Conservation (phyloP, 768 basidiomycete genomes). For the Ramaria sp. region DNA sequence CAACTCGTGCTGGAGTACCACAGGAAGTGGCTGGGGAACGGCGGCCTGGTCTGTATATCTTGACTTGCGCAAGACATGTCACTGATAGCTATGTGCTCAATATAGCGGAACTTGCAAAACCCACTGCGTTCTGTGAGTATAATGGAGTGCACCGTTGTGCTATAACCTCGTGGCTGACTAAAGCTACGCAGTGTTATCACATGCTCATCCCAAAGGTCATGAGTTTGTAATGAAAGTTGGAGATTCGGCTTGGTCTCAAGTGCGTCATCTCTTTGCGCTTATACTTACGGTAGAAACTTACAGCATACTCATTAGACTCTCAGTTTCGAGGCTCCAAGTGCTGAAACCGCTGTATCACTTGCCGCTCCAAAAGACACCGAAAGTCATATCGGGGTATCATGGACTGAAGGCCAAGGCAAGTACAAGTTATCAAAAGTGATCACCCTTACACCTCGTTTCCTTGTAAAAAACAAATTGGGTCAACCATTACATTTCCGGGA, state of each 20-base stretch:
- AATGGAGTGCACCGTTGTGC: neutral
- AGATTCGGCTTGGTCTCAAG: constrained; percentile 87
- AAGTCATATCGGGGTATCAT: constrained; percentile 79
- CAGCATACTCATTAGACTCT: constrained; percentile 39
- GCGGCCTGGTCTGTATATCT: constrained; percentile 38
- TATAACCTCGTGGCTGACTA: neutral
- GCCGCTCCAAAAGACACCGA: constrained; percentile 53
- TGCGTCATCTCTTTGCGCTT: constrained; percentile 17
- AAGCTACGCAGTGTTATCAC: constrained; percentile 63
- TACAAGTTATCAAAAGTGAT: constrained; percentile 95
- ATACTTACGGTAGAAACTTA: neutral
- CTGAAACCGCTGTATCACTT: constrained; percentile 76
- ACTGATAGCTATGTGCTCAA: constrained; percentile 6
- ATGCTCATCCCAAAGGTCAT: constrained; percentile 66
- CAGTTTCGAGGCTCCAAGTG: constrained; percentile 83
- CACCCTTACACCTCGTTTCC: constrained; percentile 81
- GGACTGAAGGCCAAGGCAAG: constrained; percentile 91
- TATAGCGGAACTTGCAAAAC: constrained; percentile 36
- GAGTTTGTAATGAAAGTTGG: constrained; percentile 75
- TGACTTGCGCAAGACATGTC: neutral
- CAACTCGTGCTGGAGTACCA: constrained; percentile 49
- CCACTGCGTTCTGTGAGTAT: constrained; percentile 73
- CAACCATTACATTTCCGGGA: constrained; percentile 74
- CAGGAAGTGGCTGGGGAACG: constrained; percentile 82
- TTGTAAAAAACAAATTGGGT: constrained; percentile 72